phyloP scores from a whole-genome alignment of 495 filamentous ascomycete genomes.

The Penicillium paxilli region DNA sequence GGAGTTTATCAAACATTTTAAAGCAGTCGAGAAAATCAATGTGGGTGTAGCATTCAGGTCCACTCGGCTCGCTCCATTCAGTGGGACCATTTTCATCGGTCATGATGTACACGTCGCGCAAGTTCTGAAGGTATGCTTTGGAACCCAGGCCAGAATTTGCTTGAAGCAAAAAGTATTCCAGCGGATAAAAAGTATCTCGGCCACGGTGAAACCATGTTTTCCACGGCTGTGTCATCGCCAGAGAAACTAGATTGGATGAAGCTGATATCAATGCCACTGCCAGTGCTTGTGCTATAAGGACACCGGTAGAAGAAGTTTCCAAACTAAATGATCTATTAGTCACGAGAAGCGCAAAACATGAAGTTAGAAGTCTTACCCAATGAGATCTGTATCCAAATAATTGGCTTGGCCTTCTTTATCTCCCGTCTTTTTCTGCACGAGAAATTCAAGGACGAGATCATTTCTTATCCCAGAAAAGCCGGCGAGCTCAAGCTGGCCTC shows the following conservation, averaged over 20 bases:
- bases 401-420: neutral
- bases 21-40: neutral
- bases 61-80: neutral
- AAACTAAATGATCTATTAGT: neutral
- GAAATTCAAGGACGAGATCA: neutral
- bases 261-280: neutral
- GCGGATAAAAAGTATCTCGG: neutral
- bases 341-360: too few relatives aligned
- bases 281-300: neutral
- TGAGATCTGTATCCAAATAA: neutral
- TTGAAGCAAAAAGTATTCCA: neutral
- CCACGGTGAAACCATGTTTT: neutral
- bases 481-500: neutral
- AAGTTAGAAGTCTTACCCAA: neutral
- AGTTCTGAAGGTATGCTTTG: neutral
- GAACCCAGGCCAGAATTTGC: neutral
- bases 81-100: neutral
- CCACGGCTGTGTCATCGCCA: neutral
- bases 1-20: neutral
- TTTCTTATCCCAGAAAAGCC: neutral
- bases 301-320: neutral
- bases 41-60: neutral
- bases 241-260: neutral
- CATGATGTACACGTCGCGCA: neutral
- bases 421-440: neutral